These are phyloP conservation scores for Hebeloma cylindrosporum DNA, from an alignment of 768 basidiomycete species.

Conservation along the genomic window DNA sequence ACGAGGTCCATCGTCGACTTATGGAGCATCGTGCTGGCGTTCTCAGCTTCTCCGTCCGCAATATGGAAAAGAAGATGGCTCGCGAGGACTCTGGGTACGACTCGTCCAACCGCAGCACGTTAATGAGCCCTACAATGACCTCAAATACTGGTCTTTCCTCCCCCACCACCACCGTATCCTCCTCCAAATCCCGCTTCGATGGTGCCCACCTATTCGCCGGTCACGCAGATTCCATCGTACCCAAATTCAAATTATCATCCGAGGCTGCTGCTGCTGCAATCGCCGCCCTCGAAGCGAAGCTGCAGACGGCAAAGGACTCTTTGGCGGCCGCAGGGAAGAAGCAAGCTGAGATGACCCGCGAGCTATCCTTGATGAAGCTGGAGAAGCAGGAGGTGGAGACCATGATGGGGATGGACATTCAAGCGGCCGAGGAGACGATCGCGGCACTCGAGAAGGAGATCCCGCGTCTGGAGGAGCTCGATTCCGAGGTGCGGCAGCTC, in stretches of 20 bases:
- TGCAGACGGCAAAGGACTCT: conserved; percentile 60
- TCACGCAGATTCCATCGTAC: conserved; percentile 66
- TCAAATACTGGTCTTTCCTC: conserved; percentile 40
- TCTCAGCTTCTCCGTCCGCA: conserved; percentile 67
- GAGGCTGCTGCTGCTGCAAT: conserved; percentile 47
- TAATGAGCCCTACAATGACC: conserved; percentile 44
- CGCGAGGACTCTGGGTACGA: conserved; percentile 53
- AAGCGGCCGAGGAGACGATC: conserved; percentile 66
- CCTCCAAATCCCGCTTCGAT: conserved; percentile 64
- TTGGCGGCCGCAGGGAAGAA: conserved; percentile 59
- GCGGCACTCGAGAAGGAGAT: conserved; percentile 55
- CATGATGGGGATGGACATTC: conserved; percentile 62
- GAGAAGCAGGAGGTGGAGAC: conserved; percentile 75
- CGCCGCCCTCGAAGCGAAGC: conserved; percentile 58
- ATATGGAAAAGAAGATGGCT: conserved; percentile 56
- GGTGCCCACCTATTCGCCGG: conserved; percentile 86
- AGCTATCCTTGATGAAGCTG: conserved; percentile 57
- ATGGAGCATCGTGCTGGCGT: conserved; percentile 85
- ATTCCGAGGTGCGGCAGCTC: conserved; percentile 46
- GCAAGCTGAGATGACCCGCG: conserved; percentile 60
- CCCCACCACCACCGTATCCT: no score
- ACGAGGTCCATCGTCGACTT: conserved; percentile 61
- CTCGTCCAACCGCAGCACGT: conserved; percentile 50
- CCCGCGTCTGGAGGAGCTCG: conserved; percentile 48
- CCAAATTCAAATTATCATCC: conserved; percentile 42